Conservation (phyloP, 176 grass and related monocot genomes). For the Rhipidocladum racemiflorum region DNA sequence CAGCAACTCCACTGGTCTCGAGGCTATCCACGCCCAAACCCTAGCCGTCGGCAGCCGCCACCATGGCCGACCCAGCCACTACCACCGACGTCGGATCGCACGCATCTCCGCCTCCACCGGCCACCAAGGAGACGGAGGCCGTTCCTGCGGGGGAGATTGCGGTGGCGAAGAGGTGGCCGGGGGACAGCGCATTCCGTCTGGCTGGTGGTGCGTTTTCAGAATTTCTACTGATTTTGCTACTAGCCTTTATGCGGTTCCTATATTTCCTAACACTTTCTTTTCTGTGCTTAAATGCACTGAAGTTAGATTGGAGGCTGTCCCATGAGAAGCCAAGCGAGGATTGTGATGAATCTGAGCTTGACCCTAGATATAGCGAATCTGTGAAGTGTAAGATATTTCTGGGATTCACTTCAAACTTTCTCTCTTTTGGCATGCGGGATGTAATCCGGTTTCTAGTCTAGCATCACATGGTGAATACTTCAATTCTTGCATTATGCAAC, state of each 20-base stretch:
- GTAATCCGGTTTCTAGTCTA: slow-evolving; percentile 73
- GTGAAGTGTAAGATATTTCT: slow-evolving; percentile 95
- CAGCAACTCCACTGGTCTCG: too few species aligned
- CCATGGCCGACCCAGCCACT: slow-evolving; percentile 39
- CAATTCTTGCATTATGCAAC: background rate
- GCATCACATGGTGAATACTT: slow-evolving; percentile 80
- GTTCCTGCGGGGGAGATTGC: slow-evolving; percentile 9
- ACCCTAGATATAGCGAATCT: slow-evolving; percentile 68
- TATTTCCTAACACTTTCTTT: slow-evolving; percentile 18
- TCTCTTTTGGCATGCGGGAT: slow-evolving; percentile 86
- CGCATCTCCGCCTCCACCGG: background rate
- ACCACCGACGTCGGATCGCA: slow-evolving; percentile 3
- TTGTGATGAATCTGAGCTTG: slow-evolving; percentile 54
- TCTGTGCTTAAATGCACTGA: slow-evolving; percentile 28
- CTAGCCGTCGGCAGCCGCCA: slow-evolving; percentile 34
- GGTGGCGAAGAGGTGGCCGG: slow-evolving; percentile 75
- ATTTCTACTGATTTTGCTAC: background rate
- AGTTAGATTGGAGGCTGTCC: slow-evolving; percentile 88
- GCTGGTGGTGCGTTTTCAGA: slow-evolving; percentile 42
- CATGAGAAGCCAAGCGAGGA: slow-evolving; percentile 62
- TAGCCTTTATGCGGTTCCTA: background rate
- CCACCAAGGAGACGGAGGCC: background rate
- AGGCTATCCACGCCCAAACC: slow-evolving; percentile 42
- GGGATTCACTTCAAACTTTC: slow-evolving; percentile 92
- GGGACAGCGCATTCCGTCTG: slow-evolving; percentile 82